A percentile compares a stretch with the other conserved stretches of the same genome.
phyloP scores from a whole-genome alignment of 1,139 yeast genomes.

The Magnusiomyces ingens region DNA sequence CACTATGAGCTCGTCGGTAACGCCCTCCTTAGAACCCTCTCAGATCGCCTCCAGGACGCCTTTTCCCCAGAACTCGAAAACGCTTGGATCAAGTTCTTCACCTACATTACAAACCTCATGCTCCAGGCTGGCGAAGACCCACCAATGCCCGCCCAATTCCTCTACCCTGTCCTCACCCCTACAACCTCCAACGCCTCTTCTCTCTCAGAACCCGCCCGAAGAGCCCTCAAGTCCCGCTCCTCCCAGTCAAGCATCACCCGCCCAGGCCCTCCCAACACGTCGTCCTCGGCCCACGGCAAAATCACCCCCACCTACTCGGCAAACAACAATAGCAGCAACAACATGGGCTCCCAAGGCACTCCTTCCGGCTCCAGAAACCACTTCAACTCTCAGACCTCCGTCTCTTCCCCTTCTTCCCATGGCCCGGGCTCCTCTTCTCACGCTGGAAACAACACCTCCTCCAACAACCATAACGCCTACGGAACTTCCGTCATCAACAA shows the following conservation, averaged over 20 bases:
- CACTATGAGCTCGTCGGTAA: slow-evolving; percentile 76
- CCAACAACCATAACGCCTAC: background rate
- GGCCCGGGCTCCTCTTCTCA: background rate
- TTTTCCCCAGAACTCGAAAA: slow-evolving; percentile 47
- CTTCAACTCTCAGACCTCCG: no score
- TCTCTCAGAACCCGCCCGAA: slow-evolving; percentile 12
- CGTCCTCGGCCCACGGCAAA: background rate
- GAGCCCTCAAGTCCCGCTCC: slow-evolving; percentile 17
- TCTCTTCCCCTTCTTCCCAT: slow-evolving; percentile 5
- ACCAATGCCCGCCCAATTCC: slow-evolving; percentile 23
- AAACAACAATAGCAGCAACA: slow-evolving; percentile 4
- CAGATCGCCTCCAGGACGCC: slow-evolving; percentile 52
- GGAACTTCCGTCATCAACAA: background rate
- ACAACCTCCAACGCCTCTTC: slow-evolving; percentile 14
- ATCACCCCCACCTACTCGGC: slow-evolving; percentile 2
- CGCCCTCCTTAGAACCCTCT: slow-evolving; percentile 66
- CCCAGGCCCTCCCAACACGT: background rate
- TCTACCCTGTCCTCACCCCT: slow-evolving; percentile 19
- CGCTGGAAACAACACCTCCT: background rate
- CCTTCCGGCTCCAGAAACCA: no score
- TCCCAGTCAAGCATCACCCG: slow-evolving; percentile 10
- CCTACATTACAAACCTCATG: slow-evolving; percentile 55
- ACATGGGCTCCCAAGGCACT: background rate
- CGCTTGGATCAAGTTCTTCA: slow-evolving; percentile 59
- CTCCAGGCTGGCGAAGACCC: slow-evolving; percentile 65